Base-by-base conservation (phyloP, 2,329 filamentous ascomycete species). In the Ophiostoma pallidulum region DNA sequence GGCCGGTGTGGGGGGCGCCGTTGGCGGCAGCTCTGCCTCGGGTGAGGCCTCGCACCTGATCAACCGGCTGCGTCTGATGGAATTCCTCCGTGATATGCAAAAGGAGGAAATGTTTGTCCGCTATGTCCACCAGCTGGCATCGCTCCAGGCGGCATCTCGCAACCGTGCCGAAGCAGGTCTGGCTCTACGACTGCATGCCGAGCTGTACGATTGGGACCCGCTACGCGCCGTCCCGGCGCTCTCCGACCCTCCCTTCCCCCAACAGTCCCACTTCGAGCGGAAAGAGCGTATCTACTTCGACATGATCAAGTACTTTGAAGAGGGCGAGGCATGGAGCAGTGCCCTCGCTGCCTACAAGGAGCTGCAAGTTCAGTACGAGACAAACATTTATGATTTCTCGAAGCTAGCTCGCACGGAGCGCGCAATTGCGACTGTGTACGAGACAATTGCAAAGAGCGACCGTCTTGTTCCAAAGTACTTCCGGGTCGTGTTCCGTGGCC, bases 71-170 rank as follows among this genome's bases (percentile, higher is more conserved):
- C 80, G 87, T 48, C 71, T 97, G 22, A 96, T 97, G 90, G 88
- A 96, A 57, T 97, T 96, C 66, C 75, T 97, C 57, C 85, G 89
- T 55, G 89, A 96, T 60, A 94, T 96, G 84, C 86, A 94, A 56
- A 94, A 94, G 60, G 89, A 95, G 62, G 90, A 96, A 59, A 95
- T 96, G 49, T 97, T 95, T 64, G 85, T 95, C 54, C 84, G 89
- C 54, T 96, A 97, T 59, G 90, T 97, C 13, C 91, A 97, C 61
- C 89, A 96, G 63, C 74, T 97, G 18, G 86, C 89, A 3, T 71
- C 80, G 33, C 71, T 92, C 12, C 91, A 97, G 62, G 75, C 77
- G 8, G 77, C 82, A 35, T 77, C 84, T 4, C 75, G 84, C 49
- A 92, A 95, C 58, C 79, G 82, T 53, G 86, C 88, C 0, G 90